Percentiles rank a stretch among this genome's conserved stretches.
Evolutionary conservation across 2,329 filamentous ascomycete genomes (phyloP).

Genomic region (Pseudogymnoascus sp.): DNA sequence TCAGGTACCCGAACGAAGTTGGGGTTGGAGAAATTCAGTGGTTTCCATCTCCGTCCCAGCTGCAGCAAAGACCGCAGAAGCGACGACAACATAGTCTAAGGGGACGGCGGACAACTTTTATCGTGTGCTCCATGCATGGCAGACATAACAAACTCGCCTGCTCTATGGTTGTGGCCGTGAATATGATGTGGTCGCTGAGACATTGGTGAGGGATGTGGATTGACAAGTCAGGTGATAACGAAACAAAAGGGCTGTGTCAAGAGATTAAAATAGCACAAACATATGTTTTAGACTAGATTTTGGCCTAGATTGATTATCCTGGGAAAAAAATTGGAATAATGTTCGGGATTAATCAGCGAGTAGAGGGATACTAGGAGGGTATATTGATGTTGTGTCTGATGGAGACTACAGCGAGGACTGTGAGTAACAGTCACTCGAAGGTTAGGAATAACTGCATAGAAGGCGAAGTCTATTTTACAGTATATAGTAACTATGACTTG

Average conservation of each 20-base stretch:
- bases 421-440: not conserved
- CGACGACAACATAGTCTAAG: not conserved
- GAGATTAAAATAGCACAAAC: not conserved
- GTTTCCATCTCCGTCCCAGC: not conserved
- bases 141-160: not conserved
- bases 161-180: not conserved
- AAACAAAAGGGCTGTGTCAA: not conserved
- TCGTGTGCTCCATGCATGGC: not conserved
- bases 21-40: slow-evolving; percentile 1
- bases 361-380: not conserved
- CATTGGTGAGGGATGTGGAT: not conserved
- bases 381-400: not conserved
- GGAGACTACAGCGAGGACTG: not conserved
- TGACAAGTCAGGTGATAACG: not conserved
- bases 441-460: not conserved
- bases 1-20: not conserved
- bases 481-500: not conserved
- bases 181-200: not conserved
- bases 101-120: not conserved
- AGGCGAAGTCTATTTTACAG: not conserved
- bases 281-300: not conserved
- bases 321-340: not conserved
- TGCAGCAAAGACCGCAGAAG: not conserved
- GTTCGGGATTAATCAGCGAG: not conserved
- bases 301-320: not conserved